A percentile compares a stretch with the other conserved stretches of the same genome.
phyloP scores from a whole-genome alignment of 768 basidiomycete species.

The Xerocomellus amylosporus region DNA sequence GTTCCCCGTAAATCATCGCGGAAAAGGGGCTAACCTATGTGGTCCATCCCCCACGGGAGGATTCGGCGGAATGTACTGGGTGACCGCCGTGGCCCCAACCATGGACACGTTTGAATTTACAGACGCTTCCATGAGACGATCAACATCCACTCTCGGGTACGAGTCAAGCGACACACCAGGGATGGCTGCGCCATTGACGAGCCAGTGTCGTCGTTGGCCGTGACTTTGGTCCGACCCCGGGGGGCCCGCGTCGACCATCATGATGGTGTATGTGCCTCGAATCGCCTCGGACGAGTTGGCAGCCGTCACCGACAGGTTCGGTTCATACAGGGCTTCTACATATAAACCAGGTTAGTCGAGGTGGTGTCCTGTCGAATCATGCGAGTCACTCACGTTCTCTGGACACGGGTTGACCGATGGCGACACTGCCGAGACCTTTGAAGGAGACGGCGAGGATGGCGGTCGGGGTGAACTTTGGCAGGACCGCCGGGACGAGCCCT shows the following conservation, averaged over 20 bases:
- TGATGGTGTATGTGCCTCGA: constrained; percentile 56
- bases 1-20: background rate
- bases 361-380: background rate
- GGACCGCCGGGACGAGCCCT: constrained; percentile 57
- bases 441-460: constrained; percentile 56
- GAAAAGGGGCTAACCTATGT: constrained; percentile 54
- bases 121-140: background rate
- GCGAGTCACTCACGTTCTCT: constrained; percentile 48
- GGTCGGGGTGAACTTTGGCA: constrained; percentile 57
- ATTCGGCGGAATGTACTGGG: constrained; percentile 67
- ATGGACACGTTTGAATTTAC: constrained; percentile 41
- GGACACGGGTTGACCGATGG: constrained; percentile 58
- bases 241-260: constrained; percentile 72
- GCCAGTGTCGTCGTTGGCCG: constrained; percentile 77
- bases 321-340: constrained; percentile 55
- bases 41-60: constrained; percentile 68
- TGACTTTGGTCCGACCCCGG: constrained; percentile 57
- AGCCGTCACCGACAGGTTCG: constrained; percentile 50
- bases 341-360: background rate
- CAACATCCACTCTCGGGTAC: background rate
- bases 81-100: constrained; percentile 48
- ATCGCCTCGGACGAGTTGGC: constrained; percentile 47
- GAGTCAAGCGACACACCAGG: constrained; percentile 33
- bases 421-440: constrained; percentile 44
- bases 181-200: constrained; percentile 63